Evolutionary conservation across 2,329 filamentous ascomycete species (phyloP), one percentile per base, ranked within the genome.

Genomic region (Claviceps citrina): DNA sequence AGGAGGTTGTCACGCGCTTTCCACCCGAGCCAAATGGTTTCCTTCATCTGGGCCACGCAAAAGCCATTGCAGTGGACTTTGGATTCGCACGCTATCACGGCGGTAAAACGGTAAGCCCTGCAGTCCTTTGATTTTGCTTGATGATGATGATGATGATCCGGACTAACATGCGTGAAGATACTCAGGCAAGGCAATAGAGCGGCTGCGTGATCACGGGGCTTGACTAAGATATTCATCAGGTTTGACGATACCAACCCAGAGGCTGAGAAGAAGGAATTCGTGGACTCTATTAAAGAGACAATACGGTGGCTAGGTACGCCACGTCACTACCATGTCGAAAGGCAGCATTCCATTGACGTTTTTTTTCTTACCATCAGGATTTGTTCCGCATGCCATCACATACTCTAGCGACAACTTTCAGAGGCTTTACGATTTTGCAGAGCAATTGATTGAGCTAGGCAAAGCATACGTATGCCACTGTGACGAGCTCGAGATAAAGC

Each of bases 221-320:
- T 26, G 25, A 26, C 25, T 26, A 26, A 26, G 25, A 26, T 9
- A 26, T 10, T 10, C 12, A 10, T 13, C 32, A 40, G 89, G 52
- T 94, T 84, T 58, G 91, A 96, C 57, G 91, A 96, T 53, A 96
- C 91, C 12, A 96, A 96, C 57, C 91, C 91, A 1, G 84, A 87
- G 47, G 84, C 83, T 32, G 91, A 96, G 59, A 83, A 95, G 57
- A 83, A 93, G 60, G 71, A 80, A 43, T 96, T 87, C 61, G 93
- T 93, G 55, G 73, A 71, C 10, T 81, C 84, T 15, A 96, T 96
- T 49, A 68, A 84, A 52, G 85, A 94, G 46, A 85, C 89, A 56
- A 73, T 95, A 38, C 64, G 70, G 49, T 96, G 89, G 91, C 68
- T 41, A 16, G 39, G 31, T 22, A 34, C 19, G 4, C 7, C 25